Base-by-base conservation (phyloP, 2,329 filamentous ascomycete genomes). In the Ilyonectria destructans region DNA sequence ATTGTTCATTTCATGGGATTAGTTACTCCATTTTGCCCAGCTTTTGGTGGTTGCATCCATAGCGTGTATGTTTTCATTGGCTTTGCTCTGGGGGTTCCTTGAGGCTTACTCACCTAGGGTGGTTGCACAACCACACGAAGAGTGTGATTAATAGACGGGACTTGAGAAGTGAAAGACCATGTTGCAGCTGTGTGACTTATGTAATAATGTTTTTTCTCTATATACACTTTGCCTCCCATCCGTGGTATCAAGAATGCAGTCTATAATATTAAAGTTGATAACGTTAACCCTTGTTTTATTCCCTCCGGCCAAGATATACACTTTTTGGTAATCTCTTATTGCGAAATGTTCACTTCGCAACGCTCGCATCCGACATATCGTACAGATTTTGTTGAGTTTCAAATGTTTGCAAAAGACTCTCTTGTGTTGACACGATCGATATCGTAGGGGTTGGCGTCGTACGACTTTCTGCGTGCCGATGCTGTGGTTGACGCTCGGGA, bases 371-470 rank as follows among this genome's bases (percentile, higher is more conserved):
- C 17, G n/a, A 43, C 7, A 19, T 19, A 43, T 21, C 31, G n/a
- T 13, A 26, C 21, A 49, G 8, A 26, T 17, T 12, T 19, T 19
- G 17, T 52, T 6, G 21, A 26, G 26, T 8, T 17, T 31, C n/a
- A 8, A 13, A 5, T 3, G 8, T 19, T 56, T 17, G 54, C 7
- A 8, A 57, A 57, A 6, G 54, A 57, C 19, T 57, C 35, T 21
- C 54, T 40, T 2, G 54, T 57, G 54, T 57, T 45, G 4, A 57
- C 54, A 13, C 54, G 54, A 29, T 57, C 54, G 12, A 57, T 57
- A 13, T 43, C 54, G 26, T 57, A 57, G 4, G 54, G 54, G 54
- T 57, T 57, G 21, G 35, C 54, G 9, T 57, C 54, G 15, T 57
- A 57, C 17, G 54, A 57, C 54, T 57, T 40, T 6, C 54, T 35